Conservation (phyloP, 2,329 filamentous ascomycete species). For the Lasiodiplodia citricola region DNA sequence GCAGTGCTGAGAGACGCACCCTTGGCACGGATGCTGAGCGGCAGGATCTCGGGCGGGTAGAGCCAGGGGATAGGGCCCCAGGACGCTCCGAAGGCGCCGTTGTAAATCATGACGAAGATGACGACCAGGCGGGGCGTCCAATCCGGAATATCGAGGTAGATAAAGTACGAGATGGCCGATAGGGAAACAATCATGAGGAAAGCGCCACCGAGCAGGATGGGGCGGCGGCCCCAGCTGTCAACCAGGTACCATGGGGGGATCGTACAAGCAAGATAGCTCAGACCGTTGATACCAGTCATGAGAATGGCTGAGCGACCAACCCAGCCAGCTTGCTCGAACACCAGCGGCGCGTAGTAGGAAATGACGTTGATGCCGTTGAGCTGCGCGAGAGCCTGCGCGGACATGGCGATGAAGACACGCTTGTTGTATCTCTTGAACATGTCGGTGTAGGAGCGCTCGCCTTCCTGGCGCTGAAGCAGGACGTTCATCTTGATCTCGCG, state of each 20-base stretch:
- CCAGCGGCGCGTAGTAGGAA: conserved; percentile 95
- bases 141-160: conserved; percentile 76
- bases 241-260: conserved; percentile 98
- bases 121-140: conserved; percentile 86
- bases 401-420: conserved; percentile 98
- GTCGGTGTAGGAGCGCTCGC: conserved; percentile 85
- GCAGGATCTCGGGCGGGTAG: conserved; percentile 97
- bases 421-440: conserved; percentile 95
- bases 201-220: conserved; percentile 88
- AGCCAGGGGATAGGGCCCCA: conserved; percentile 99
- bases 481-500: conserved; percentile 99
- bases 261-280: conserved; percentile 89
- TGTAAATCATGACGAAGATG: conserved; percentile 96
- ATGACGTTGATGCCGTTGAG: conserved; percentile 99
- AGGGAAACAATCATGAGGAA: conserved; percentile 87
- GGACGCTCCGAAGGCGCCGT: conserved; percentile 94
- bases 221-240: conserved; percentile 85
- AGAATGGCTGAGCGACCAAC: conserved; percentile 85
- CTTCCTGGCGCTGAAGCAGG: conserved; percentile 89
- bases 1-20: conserved; percentile 95
- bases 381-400: conserved; percentile 91
- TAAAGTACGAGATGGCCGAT: conserved; percentile 91
- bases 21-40: conserved; percentile 94
- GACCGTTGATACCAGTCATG: conserved; percentile 96
- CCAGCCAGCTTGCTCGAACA: conserved; percentile 98